phyloP scores from a whole-genome alignment of 2,329 filamentous ascomycete genomes.

The Rutstroemia sydowiana region DNA sequence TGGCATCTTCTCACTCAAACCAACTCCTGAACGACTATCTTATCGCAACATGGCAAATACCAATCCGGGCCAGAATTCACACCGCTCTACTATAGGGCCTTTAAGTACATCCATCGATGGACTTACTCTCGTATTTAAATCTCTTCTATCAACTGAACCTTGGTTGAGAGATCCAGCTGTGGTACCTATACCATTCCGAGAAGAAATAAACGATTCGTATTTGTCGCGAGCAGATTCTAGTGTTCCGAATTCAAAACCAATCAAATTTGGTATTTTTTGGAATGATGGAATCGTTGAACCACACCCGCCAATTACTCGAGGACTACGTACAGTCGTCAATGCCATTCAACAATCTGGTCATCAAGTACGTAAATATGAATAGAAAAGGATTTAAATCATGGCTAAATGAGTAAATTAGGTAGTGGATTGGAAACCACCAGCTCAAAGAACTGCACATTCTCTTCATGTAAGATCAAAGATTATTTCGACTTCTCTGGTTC shows the following conservation, averaged over 20 bases:
- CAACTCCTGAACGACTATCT: not conserved
- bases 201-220: too few relatives aligned
- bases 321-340: constrained; percentile 42
- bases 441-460: not conserved
- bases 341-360: constrained; percentile 46
- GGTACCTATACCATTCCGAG: constrained; percentile 2
- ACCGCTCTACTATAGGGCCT: not conserved
- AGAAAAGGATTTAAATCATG: too few relatives aligned
- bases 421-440: not conserved
- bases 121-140: not conserved
- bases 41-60: too few relatives aligned
- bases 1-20: not conserved
- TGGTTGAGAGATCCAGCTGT: constrained; percentile 31
- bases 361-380: constrained; percentile 39
- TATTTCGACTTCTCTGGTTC: not conserved
- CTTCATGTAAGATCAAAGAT: not conserved
- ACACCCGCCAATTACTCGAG: constrained; percentile 50
- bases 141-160: not conserved
- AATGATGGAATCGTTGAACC: constrained; percentile 45
- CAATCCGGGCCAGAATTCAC: not conserved
- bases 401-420: not conserved
- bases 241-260: too few relatives aligned
- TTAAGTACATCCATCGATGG: not conserved
- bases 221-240: too few relatives aligned
- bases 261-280: constrained; percentile 45